Evolutionary conservation across 768 basidiomycete species (phyloP).

Genomic region (Tricholoma terreum): DNA sequence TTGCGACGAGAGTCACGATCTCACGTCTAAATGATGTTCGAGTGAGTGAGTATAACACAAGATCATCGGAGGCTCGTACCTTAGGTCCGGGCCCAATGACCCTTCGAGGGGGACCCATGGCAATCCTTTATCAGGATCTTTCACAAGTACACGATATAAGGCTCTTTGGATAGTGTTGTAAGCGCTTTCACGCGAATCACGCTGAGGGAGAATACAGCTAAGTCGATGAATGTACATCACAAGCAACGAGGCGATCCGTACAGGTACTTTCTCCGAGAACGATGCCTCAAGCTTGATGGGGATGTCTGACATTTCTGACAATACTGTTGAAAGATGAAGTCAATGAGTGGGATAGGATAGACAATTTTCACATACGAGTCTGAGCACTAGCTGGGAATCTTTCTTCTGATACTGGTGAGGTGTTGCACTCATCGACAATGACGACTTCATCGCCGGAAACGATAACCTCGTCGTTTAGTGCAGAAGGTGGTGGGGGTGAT

Average conservation of each 20-base stretch:
- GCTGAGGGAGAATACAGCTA: slow-evolving; percentile 20
- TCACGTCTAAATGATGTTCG: slow-evolving; percentile 34
- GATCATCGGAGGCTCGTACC: slow-evolving; percentile 8
- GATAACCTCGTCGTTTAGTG: background rate
- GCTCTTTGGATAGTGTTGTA: slow-evolving; percentile 39
- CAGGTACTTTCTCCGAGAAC: slow-evolving; percentile 42
- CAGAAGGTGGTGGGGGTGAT: background rate
- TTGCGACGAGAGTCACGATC: slow-evolving; percentile 40
- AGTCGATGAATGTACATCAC: slow-evolving; percentile 3
- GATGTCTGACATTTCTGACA: slow-evolving; percentile 23
- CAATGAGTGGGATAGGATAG: background rate
- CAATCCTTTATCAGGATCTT: slow-evolving; percentile 16
- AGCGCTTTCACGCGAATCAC: slow-evolving; percentile 29
- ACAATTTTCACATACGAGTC: background rate
- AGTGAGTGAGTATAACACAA: background rate
- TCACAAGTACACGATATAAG: slow-evolving; percentile 36
- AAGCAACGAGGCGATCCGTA: slow-evolving; percentile 13
- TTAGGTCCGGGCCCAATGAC: slow-evolving; percentile 3
- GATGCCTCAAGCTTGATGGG: slow-evolving; percentile 35
- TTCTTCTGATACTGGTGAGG: background rate
- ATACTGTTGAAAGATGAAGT: background rate
- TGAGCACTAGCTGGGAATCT: background rate
- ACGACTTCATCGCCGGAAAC: slow-evolving; percentile 5
- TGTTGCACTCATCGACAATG: background rate
- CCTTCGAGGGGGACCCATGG: slow-evolving; percentile 22